phyloP scores from a whole-genome alignment of 345 rosid species.

The Orychophragmus violaceus region DNA sequence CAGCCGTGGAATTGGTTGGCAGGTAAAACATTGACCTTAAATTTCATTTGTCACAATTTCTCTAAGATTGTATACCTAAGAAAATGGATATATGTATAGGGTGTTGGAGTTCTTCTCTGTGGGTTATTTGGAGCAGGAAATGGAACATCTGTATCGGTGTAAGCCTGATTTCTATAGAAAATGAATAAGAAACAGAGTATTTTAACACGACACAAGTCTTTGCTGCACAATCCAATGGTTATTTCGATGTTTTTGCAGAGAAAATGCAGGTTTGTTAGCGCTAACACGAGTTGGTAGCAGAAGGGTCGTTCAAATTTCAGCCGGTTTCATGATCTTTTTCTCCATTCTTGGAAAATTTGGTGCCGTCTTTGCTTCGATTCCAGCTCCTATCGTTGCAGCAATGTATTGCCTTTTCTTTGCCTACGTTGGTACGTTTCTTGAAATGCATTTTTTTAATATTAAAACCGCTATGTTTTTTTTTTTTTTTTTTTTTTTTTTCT shows the following conservation, averaged over 20 bases:
- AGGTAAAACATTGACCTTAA: slow-evolving; percentile 39
- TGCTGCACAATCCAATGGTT: not conserved
- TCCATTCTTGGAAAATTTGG: slow-evolving; percentile 91
- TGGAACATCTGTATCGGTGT: slow-evolving; percentile 88
- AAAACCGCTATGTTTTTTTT: not conserved
- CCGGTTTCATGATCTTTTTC: slow-evolving; percentile 93
- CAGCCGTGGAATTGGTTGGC: slow-evolving; percentile 99
- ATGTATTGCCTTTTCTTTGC: slow-evolving; percentile 71
- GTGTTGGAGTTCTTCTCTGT: slow-evolving; percentile 82
- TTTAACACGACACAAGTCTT: not conserved
- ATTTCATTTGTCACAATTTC: not conserved
- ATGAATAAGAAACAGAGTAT: no score
- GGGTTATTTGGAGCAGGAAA: slow-evolving; percentile 95
- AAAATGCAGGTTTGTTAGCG: slow-evolving; percentile 60
- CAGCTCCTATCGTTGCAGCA: slow-evolving; percentile 71
- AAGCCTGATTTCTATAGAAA: slow-evolving; percentile 28
- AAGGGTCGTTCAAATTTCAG: slow-evolving; percentile 92
- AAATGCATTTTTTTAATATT: not conserved
- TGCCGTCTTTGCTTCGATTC: slow-evolving; percentile 85
- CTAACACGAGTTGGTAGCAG: slow-evolving; percentile 83
- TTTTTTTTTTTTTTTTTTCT: no score
- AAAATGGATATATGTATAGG: slow-evolving; percentile 33
- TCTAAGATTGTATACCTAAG: not conserved
- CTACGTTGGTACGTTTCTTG: slow-evolving; percentile 59
- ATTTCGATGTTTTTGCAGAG: not conserved